Evolutionary conservation across 1,284 basidiomycete genomes (phyloP), one percentile per base, ranked within the genome.

Genomic region (Mycena citricolor): DNA sequence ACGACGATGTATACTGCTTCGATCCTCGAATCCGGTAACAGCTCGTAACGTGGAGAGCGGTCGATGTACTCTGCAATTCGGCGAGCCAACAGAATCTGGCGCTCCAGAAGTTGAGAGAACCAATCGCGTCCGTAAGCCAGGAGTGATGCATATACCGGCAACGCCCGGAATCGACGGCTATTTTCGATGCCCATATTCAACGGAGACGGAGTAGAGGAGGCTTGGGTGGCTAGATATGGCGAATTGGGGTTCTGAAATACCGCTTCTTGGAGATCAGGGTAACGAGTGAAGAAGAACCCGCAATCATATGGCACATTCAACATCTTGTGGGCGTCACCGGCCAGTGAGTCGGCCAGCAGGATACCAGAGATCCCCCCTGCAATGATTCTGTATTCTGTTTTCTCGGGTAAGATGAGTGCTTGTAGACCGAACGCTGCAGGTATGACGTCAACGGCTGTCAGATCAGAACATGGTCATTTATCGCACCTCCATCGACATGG

Each of bases 131-230:
- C 50, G 28, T 52, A 48, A 7, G 46, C 42, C 6, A 52, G 33
- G 6, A 52, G 46, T 3, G 50, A 48, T 13, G 50, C 45, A 33
- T 52, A 52, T 0, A 52, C 39, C 6, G 50, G 46, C 5, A 52
- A 43, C 4, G 40, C 50, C 8, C 50, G 50, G 14, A 52, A 39
- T 3, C 50, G 42, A 8, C 46, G 45, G 28, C 50, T 52, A 39
- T 48, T 48, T 17, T 52, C 50, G 19, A 52, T 40, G 19, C 42
- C 46, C 12, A 52, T 42, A 36, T 52, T 52, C n/a, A 48, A 46
- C 10, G 50, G 42, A 14, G 50, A 52, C 1, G 50, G 50, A 4
- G 48, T 39, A n/a, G n/a, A n/a, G n/a, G n/a, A n/a, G 1, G 29
- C 35, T 3, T 24, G 28, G 3, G 16, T 20, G 13, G 47, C 50